A percentile compares a stretch with the other conserved stretches of the same genome.
Conservation (phyloP, 1,284 basidiomycete species). For the Moesziomyces parantarcticus region DNA sequence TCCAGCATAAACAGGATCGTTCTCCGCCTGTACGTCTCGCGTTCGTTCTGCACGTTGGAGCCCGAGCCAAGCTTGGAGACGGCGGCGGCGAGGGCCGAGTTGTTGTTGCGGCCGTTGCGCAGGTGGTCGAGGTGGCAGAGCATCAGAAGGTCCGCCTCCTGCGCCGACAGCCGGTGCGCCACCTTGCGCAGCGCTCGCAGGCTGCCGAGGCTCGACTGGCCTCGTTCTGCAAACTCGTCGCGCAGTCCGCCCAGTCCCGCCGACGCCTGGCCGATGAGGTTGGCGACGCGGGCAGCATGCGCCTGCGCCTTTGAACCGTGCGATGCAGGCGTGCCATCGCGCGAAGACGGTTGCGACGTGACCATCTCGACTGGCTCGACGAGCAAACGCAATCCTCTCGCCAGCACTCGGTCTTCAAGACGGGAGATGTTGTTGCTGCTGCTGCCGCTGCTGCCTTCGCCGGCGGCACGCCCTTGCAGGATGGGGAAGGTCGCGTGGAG, state of each 20-base stretch:
- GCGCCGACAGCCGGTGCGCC: conserved; percentile 22
- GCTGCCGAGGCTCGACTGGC: conserved; percentile 6
- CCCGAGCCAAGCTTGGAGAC: conserved; percentile 50
- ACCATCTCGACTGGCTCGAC: conserved; percentile 34
- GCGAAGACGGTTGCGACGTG: conserved; percentile 4
- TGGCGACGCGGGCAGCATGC: conserved; percentile 27
- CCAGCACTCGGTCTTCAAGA: conserved; percentile 32
- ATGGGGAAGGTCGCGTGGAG: conserved; percentile 46
- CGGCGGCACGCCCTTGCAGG: conserved; percentile 2
- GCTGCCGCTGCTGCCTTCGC: conserved; percentile 13
- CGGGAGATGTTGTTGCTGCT: conserved; percentile 19
- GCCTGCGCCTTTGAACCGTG: conserved; percentile 10
- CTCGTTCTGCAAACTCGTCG: conserved; percentile 17
- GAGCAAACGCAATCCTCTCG: conserved; percentile 25
- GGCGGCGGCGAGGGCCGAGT: conserved; percentile 48
- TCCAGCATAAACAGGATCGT: conserved; percentile 50
- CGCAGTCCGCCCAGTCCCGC: conserved; percentile 24
- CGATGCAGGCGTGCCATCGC: conserved; percentile 1
- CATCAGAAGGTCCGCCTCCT: conserved; percentile 52
- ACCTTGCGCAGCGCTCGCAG: conserved; percentile 32
- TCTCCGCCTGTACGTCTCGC: conserved; percentile 37
- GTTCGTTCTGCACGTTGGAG: conserved; percentile 11
- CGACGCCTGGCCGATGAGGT: conserved; percentile 36
- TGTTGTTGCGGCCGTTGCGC: conserved; percentile 47
- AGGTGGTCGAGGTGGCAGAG: conserved; percentile 52